These are phyloP conservation scores for Trametes punicea DNA, from an alignment of 768 basidiomycete species.

Conservation along the genomic window DNA sequence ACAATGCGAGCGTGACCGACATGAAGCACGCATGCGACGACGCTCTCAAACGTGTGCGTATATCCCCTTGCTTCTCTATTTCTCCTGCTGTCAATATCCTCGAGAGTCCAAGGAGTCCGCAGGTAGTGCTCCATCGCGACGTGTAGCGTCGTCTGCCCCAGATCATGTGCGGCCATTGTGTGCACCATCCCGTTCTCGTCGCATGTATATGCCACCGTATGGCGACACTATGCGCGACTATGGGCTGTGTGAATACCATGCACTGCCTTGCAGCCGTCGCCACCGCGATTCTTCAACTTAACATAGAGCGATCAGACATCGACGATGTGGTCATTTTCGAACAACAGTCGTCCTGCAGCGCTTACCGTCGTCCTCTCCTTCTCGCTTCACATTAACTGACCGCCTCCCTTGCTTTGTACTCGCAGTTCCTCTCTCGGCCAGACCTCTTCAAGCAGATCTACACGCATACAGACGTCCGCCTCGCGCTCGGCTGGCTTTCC, in stretches of 20 bases:
- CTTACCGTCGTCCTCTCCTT: no score
- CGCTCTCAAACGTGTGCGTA: slow-evolving; percentile 78
- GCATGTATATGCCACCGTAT: background rate
- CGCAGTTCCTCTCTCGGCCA: slow-evolving; percentile 76
- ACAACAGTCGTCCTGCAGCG: no score
- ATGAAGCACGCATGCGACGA: slow-evolving; percentile 71
- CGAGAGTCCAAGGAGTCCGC: background rate
- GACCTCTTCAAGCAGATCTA: slow-evolving; percentile 84
- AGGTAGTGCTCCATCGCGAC: background rate
- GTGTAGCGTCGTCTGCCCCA: no score
- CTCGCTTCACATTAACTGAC: background rate
- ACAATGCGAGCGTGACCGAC: slow-evolving; percentile 48
- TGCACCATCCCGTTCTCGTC: background rate
- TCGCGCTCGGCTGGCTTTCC: slow-evolving; percentile 83
- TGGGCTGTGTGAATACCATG: no score
- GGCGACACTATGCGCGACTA: background rate
- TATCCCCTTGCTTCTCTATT: slow-evolving; percentile 24
- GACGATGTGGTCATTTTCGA: no score
- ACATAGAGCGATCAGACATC: no score
- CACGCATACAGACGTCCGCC: slow-evolving; percentile 83
- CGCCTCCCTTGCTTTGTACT: background rate
- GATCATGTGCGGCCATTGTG: no score
- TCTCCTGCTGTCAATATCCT: background rate
- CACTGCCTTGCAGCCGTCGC: no score
- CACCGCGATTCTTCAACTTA: no score